A percentile compares a stretch with the other conserved stretches of the same genome.
These are phyloP conservation scores for Auricularia cornea DNA, from an alignment of 768 basidiomycete species.

Conservation along the genomic window DNA sequence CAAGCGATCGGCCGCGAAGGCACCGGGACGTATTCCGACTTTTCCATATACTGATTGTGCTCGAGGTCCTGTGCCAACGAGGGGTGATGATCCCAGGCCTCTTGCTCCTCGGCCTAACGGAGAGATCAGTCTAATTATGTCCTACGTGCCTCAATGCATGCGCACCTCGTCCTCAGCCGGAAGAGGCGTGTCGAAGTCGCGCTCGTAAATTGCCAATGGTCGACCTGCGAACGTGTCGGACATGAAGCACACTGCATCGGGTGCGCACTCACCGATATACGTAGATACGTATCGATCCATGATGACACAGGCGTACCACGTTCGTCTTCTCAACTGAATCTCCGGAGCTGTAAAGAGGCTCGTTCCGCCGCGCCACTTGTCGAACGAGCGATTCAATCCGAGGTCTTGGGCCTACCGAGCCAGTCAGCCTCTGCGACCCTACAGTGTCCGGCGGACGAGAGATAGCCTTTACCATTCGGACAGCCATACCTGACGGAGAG, in stretches of 20 bases:
- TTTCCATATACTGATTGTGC: constrained; percentile 4
- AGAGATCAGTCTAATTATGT: no score
- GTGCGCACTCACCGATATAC: constrained; percentile 58
- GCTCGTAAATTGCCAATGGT: constrained; percentile 57
- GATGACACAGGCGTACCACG: constrained; percentile 73
- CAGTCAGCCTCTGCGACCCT: background rate
- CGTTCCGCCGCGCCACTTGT: constrained; percentile 55
- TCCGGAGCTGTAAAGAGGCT: constrained; percentile 50
- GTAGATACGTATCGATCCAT: constrained; percentile 65
- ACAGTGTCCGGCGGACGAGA: background rate
- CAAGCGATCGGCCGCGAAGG: constrained; percentile 42
- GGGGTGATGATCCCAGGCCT: constrained; percentile 43
- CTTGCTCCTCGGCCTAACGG: constrained; percentile 38
- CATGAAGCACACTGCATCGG: no score
- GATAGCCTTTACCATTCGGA: constrained; percentile 62
- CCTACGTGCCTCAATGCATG: no score
- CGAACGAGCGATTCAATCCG: constrained; percentile 73
- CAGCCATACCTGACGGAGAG: constrained; percentile 43
- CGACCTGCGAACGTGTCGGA: constrained; percentile 39
- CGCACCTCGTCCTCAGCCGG: constrained; percentile 49
- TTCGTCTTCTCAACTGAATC: constrained; percentile 59
- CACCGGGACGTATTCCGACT: constrained; percentile 31
- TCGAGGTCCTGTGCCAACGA: constrained; percentile 29
- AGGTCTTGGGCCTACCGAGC: constrained; percentile 58
- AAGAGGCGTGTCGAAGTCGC: constrained; percentile 59